Base-by-base conservation (phyloP, 345 rosid genomes). In the Lepidium aucheri region DNA sequence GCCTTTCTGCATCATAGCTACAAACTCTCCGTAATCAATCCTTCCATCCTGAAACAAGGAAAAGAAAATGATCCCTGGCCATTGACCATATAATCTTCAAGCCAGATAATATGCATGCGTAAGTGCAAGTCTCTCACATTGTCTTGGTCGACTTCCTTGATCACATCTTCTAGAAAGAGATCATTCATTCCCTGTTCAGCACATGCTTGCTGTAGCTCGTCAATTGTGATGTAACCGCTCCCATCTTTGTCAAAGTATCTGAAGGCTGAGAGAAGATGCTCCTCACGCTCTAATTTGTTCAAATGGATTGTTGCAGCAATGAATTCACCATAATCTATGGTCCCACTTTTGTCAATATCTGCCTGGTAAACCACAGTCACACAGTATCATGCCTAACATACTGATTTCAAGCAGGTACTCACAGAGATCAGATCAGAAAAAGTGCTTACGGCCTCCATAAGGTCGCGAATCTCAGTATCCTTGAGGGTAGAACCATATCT, bases 1-100 rank as follows among this genome's bases (percentile, higher is more conserved):
- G 59, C 97, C 96, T 70, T 90, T 94, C 81, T 87, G 97, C 99
- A 88, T 91, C 99, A 90, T 90, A 30, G 96, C 99, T 40, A 83
- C 97, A 82, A 94, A 94, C 78, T 94, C 99, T 35, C 93, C 85
- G 42, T 94, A 94, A 68, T 94, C 99, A 32, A 94, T 94, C 78
- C 87, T 83, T 69, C 99, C 99, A 79, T 94, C 99, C 99, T 94
- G 74, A 65, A 75, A 69, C 54, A 69, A 51, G 12, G 38, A 67
- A 35, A 57, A 46, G 28, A 36, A 46, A 49, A 46, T 33, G 60
- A 63, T 35, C 54, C 57, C 8, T 60, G 69, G 22, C 49, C 60
- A 7, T 59, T 35, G 17, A 65, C 46, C 30, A 56, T 42, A 16
- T 36, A 16, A 34, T 41, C 53, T 63, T 36, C 46, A 39, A 45